phyloP scores from a whole-genome alignment of 1,139 yeast genomes.

The Pichia sp. region DNA sequence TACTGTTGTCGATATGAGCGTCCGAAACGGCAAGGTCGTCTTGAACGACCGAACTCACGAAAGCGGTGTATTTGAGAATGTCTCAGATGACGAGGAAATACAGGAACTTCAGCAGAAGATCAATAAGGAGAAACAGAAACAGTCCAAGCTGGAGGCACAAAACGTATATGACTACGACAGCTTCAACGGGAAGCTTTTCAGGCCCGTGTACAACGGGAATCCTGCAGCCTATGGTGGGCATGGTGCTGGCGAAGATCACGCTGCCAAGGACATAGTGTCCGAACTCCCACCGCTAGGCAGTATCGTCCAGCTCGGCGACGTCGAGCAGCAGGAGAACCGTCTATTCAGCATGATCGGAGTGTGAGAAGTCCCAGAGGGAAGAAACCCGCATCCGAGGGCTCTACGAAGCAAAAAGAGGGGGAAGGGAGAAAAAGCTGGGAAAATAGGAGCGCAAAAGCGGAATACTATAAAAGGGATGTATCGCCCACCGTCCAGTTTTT shows the following conservation, averaged over 20 bases:
- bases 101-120: conserved; percentile 34
- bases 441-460: not conserved
- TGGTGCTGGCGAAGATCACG: not conserved
- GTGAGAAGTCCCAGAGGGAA: conserved; percentile 2
- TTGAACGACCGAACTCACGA: conserved; percentile 30
- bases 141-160: conserved; percentile 31
- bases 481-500: not conserved
- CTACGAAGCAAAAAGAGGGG: not conserved
- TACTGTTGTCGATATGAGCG: conserved; percentile 69
- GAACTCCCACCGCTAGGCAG: conserved; percentile 16
- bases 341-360: conserved; percentile 27
- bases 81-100: conserved; percentile 39
- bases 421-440: not conserved
- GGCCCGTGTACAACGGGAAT: conserved; percentile 40
- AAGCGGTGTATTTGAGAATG: conserved; percentile 28
- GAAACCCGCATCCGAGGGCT: conserved; percentile 6
- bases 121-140: conserved; percentile 30
- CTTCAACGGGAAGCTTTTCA: conserved; percentile 45
- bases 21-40: conserved; percentile 74
- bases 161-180: conserved; percentile 59
- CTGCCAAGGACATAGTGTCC: not conserved
- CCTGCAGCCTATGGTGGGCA: not conserved
- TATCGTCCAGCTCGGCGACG: conserved; percentile 30
- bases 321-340: conserved; percentile 26
- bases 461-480: conserved; percentile 12